Evolutionary conservation across 2,329 filamentous ascomycete species (phyloP).

Genomic region (Fusarium zealandicum): DNA sequence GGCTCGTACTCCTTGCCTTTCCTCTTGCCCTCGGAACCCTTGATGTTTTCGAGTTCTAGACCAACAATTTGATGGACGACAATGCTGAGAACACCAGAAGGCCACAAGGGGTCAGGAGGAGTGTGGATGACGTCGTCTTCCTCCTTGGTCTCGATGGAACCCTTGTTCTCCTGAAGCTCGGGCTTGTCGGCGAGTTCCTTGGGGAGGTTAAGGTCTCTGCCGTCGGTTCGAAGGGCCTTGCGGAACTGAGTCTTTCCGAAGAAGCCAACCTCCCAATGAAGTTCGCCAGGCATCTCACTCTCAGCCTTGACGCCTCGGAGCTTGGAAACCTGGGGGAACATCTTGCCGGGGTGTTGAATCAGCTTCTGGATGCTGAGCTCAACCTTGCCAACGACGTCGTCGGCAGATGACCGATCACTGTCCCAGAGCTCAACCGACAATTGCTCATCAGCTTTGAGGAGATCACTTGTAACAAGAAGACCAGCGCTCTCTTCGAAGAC

Average conservation of each 20-base stretch:
- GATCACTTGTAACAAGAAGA: slow-evolving; percentile 83
- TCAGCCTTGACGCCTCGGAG: slow-evolving; percentile 83
- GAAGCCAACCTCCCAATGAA: slow-evolving; percentile 96
- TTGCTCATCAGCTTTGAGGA: slow-evolving; percentile 93
- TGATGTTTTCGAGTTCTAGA: slow-evolving; percentile 88
- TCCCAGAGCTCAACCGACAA: slow-evolving; percentile 96
- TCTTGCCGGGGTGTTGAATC: slow-evolving; percentile 88
- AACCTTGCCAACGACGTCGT: slow-evolving; percentile 94
- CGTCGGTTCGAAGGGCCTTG: slow-evolving; percentile 83
- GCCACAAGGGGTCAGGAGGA: slow-evolving; percentile 95
- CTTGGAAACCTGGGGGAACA: slow-evolving; percentile 88
- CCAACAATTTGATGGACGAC: slow-evolving; percentile 96
- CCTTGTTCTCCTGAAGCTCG: slow-evolving; percentile 85
- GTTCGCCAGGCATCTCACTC: slow-evolving; percentile 87
- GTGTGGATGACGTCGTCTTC: slow-evolving; percentile 90
- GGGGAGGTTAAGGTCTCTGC: slow-evolving; percentile 80
- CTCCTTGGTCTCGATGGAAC: slow-evolving; percentile 70
- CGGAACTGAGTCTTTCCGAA: slow-evolving; percentile 92
- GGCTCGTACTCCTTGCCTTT: slow-evolving; percentile 90
- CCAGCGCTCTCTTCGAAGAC: slow-evolving; percentile 90
- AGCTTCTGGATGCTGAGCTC: slow-evolving; percentile 94
- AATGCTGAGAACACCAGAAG: slow-evolving; percentile 85
- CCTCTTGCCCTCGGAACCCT: slow-evolving; percentile 80
- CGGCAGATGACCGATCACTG: slow-evolving; percentile 88
- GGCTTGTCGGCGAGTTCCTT: slow-evolving; percentile 75